A percentile compares a stretch with the other conserved stretches of the same genome.
Conservation (phyloP, 768 basidiomycete species). For the Collybiopsis confluens region DNA sequence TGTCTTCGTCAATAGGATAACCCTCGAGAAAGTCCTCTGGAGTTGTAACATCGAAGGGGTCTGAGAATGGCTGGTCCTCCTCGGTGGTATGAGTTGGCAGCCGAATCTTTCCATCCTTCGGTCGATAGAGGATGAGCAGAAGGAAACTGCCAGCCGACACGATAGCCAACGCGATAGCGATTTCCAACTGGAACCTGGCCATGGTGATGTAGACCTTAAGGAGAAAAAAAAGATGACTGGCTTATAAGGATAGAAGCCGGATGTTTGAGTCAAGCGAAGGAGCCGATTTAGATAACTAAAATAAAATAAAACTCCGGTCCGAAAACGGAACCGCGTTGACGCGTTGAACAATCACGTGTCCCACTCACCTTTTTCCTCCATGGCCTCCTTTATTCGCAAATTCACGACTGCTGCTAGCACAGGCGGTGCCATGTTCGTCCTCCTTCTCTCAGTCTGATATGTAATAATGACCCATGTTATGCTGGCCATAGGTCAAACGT, state of each 20-base stretch:
- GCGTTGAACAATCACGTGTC: too few relatives aligned
- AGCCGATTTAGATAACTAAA: too few relatives aligned
- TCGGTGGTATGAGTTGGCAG: constrained; percentile 34
- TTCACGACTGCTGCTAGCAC: constrained; percentile 6
- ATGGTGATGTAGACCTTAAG: constrained; percentile 25
- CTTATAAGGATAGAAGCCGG: too few relatives aligned
- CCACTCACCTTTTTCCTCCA: not conserved
- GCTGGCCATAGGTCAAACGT: constrained; percentile 2
- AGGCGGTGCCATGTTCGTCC: not conserved
- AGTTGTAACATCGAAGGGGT: constrained; percentile 71
- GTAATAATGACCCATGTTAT: too few relatives aligned
- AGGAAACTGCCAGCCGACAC: constrained; percentile 30
- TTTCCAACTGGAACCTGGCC: constrained; percentile 37
- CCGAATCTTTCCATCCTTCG: constrained; percentile 47
- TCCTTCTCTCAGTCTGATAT: not conserved
- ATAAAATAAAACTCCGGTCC: not conserved
- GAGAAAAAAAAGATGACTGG: too few relatives aligned
- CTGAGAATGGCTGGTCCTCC: constrained; percentile 23
- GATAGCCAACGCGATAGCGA: constrained; percentile 31
- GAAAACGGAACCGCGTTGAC: too few relatives aligned
- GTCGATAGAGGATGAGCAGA: constrained; percentile 24
- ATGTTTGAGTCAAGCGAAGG: too few relatives aligned
- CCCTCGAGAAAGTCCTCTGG: constrained; percentile 69
- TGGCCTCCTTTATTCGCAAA: constrained; percentile 5
- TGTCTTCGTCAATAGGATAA: constrained; percentile 54